Evolutionary conservation across 2,329 filamentous ascomycete genomes (phyloP), one percentile per base, ranked within the genome.

Genomic region (Ophiocordyceps camponoti-saundersi): DNA sequence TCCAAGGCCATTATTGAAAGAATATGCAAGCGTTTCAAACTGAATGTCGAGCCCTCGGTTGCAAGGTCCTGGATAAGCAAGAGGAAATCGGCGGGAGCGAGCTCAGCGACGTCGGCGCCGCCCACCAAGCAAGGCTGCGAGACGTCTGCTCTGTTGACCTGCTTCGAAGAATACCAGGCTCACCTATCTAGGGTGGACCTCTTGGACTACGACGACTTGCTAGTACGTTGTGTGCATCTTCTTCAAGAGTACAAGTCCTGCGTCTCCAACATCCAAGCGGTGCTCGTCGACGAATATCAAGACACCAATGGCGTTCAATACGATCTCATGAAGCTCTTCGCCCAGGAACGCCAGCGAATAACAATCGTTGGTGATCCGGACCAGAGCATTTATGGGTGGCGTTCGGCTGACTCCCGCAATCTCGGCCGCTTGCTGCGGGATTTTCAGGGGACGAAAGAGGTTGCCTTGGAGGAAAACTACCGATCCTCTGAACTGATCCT

Each of bases 291-390:
- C 59, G 90, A 98, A 59, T 98, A 95, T 52, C 90, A 98, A 63
- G 90, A 98, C 64, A 96, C 90, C 8, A 98, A 96, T 59, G 77
- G 86, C 20, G 81, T 95, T 5, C 90, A 98, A 61, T 96, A 94
- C 57, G 87, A 95, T 54, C 68, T 98, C 41, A 95, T 95, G 88
- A 82, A 77, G 51, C 72, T 95, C 1, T 81, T 98, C 56, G 86
- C 89, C 2, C 79, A 86, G 50, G 66, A 71, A 21, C 72, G 74
- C 42, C 75, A 77, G 48, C 75, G 79, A n/a, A 90, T 96, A 53
- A 96, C 90, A 1, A 85, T 95, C 49, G 92, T 98, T 5, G 92
- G 90, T 32, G 90, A 98, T 59, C 90, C 92, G 0, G 92, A 98
- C 60, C 90, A 98, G 63, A 95, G 89, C 60, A 98, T 98, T 48